Conservation (phyloP, 306 rosid genomes). For the Aeschynomene evenia region DNA sequence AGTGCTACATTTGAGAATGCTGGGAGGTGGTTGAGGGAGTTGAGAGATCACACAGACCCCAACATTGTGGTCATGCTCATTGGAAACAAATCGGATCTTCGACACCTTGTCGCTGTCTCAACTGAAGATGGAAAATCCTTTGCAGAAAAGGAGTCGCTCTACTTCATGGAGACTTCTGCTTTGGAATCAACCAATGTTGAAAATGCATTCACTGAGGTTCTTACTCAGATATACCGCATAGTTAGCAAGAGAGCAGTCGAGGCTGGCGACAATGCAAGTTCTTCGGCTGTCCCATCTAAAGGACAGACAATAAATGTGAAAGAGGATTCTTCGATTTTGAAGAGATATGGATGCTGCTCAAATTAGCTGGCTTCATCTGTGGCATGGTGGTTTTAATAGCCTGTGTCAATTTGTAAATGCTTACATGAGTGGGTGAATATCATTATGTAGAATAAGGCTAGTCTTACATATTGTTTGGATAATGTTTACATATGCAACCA, state of each 20-base stretch:
- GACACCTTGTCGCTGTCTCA: slow-evolving; percentile 69
- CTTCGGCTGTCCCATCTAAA: slow-evolving; percentile 49
- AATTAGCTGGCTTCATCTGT: slow-evolving; percentile 39
- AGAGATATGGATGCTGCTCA: slow-evolving; percentile 80
- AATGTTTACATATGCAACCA: neutral
- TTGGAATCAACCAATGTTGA: slow-evolving; percentile 80
- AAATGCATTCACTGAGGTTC: slow-evolving; percentile 63
- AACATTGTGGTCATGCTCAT: slow-evolving; percentile 83
- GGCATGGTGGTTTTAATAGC: slow-evolving; percentile 22
- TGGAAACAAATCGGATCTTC: slow-evolving; percentile 83
- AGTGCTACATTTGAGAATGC: slow-evolving; percentile 64
- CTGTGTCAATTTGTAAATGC: slow-evolving; percentile 37
- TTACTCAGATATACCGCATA: slow-evolving; percentile 62
- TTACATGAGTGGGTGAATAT: slow-evolving; percentile 4
- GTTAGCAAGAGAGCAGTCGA: slow-evolving; percentile 81
- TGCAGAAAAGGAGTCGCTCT: slow-evolving; percentile 74
- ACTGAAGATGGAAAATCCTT: slow-evolving; percentile 65
- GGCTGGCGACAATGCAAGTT: slow-evolving; percentile 42
- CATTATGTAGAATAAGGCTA: slow-evolving; percentile 28
- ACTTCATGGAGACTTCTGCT: slow-evolving; percentile 92
- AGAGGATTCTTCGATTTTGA: slow-evolving; percentile 63
- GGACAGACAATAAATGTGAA: slow-evolving; percentile 76
- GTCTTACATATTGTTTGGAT: slow-evolving; percentile 24
- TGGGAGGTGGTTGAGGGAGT: slow-evolving; percentile 75
- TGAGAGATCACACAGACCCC: slow-evolving; percentile 83